Conservation (phyloP, 495 filamentous ascomycete genomes). For the Aspergillus indologenus region DNA sequence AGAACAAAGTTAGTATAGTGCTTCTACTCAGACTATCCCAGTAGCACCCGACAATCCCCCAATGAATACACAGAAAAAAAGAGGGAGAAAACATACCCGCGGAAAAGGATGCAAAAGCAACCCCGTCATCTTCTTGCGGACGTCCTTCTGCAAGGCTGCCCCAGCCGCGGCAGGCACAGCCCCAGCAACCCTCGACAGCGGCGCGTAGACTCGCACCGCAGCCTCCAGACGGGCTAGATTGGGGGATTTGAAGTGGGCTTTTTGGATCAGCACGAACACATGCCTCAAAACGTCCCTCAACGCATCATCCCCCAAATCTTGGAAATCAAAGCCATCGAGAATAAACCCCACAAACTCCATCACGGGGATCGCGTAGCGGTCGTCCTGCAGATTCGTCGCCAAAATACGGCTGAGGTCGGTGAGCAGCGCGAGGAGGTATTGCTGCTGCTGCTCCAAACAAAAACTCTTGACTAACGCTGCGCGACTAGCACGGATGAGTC, state of each 20-base stretch:
- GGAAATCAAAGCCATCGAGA: constrained; percentile 47
- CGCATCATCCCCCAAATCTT: constrained; percentile 12
- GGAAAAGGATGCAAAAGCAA: constrained; percentile 66
- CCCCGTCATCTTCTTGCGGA: constrained; percentile 52
- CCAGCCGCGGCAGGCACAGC: not conserved
- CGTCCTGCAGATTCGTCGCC: constrained; percentile 49
- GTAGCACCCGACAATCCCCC: too few species aligned
- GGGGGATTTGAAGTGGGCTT: constrained; percentile 75
- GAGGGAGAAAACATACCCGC: constrained; percentile 38
- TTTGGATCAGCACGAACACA: constrained; percentile 69
- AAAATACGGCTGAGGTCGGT: constrained; percentile 44
- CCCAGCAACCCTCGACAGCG: constrained; percentile 44
- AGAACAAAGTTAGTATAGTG: too few species aligned
- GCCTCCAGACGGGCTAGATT: constrained; percentile 77
- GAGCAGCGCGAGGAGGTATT: constrained; percentile 27
- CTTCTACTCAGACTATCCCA: not conserved
- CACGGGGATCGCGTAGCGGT: constrained; percentile 69
- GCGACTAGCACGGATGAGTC: constrained; percentile 70
- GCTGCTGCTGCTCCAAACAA: constrained; percentile 36
- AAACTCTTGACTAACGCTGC: constrained; percentile 58
- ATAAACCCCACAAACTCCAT: constrained; percentile 75
- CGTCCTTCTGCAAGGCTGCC: constrained; percentile 39
- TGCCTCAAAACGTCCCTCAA: constrained; percentile 43
- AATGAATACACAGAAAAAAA: not conserved
- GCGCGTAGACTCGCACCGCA: constrained; percentile 72